Base-by-base conservation (phyloP, 192 early-diverging fungal species). In the Endogone sp. region DNA sequence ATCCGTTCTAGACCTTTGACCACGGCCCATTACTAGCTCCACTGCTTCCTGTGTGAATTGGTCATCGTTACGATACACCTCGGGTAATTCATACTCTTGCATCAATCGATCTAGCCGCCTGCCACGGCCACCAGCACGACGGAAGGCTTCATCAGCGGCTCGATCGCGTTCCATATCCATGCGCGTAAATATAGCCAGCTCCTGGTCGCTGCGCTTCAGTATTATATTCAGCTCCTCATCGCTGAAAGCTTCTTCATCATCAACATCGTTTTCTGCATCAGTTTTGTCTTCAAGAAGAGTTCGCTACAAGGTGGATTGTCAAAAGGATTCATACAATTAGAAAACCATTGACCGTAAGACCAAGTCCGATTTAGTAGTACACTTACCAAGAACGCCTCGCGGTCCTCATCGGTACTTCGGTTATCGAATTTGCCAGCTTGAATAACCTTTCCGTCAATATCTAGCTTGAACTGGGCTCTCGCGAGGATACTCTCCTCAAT, bases 361-460 rank as follows among this genome's bases (percentile, higher is more conserved):
- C n/a, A n/a, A n/a, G n/a, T n/a, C n/a, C n/a, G n/a, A n/a, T n/a
- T n/a, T n/a, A n/a, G n/a, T n/a, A n/a, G n/a, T n/a, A n/a, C n/a
- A n/a, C 68, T 31, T 69, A 76, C 78, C 73, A 99, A 74, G 61
- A 96, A 87, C 9, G 87, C 89, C 67, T 99, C 98, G 59, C 94
- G 90, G 74, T 99, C 98, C 62, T 94, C 90, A 24, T 90, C 92
- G 2, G 91, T 91, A 76, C 93, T 95, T 73, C 96, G 95, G 71
- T 98, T 90, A 75, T 99, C 98, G 76, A 99, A 99, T 82, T 98
- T 99, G 63, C 98, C 98, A 56, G 96, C 96, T 79, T 99, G 96
- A 76, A 99, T 99, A 64, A 99, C 94, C 76, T 98, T 98, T 63
- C 94, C 95, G 69, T 99, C 98, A 73, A 99, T 90, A 68, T 96